These are phyloP conservation scores for Eucalyptus caleyi DNA, from an alignment of 345 rosid genomes.

Conservation along the genomic window DNA sequence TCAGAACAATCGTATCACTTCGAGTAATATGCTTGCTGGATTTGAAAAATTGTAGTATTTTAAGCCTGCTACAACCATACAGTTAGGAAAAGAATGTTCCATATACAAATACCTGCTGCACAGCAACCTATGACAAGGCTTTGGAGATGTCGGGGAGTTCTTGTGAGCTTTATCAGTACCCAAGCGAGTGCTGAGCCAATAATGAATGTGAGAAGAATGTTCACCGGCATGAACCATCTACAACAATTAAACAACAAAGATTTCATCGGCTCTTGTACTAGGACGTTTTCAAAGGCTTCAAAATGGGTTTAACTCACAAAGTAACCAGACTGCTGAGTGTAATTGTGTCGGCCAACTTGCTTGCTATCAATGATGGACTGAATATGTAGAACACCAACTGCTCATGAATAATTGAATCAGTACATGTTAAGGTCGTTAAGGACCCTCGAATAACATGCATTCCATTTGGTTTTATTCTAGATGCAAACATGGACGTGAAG, in stretches of 20 bases:
- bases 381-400: conserved; percentile 23
- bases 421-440: not conserved
- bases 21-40: not conserved
- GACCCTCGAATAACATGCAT: not conserved
- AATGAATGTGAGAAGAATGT: conserved; percentile 4
- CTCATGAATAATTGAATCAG: not conserved
- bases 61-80: not conserved
- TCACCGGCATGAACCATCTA: conserved; percentile 20
- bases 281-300: not conserved
- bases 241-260: not conserved
- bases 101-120: conserved; percentile 4
- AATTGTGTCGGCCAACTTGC: conserved; percentile 11
- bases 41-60: not conserved
- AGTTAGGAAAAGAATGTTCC: not conserved
- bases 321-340: conserved; percentile 1
- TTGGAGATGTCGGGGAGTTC: conserved; percentile 3
- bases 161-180: conserved; percentile 4
- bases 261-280: not conserved
- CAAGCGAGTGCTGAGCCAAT: conserved; percentile 7
- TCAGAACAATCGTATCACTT: not conserved
- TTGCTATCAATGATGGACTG: conserved; percentile 6
- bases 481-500: not conserved
- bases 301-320: conserved; percentile 7
- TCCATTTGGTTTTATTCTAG: not conserved
- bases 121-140: conserved; percentile 14